Evolutionary conservation across 768 basidiomycete genomes (phyloP).

Genomic region (Filobasidium floriforme): DNA sequence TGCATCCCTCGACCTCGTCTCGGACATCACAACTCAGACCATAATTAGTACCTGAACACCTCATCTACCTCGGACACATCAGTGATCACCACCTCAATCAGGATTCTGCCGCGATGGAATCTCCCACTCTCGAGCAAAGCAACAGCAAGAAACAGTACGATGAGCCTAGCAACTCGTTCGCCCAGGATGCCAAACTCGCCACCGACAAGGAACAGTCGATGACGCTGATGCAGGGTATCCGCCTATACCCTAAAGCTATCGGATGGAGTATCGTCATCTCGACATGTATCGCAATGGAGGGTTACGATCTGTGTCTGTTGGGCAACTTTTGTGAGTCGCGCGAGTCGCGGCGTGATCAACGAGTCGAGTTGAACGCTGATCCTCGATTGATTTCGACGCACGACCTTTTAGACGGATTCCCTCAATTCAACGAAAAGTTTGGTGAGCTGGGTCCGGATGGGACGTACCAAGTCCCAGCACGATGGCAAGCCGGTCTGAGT

Average conservation of each 20-base stretch:
- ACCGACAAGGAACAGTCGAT: slow-evolving; percentile 21
- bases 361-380: no score
- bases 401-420: slow-evolving; percentile 31
- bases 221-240: slow-evolving; percentile 34
- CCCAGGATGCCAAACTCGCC: slow-evolving; percentile 21
- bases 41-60: no score
- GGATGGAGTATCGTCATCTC: slow-evolving; percentile 41
- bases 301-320: slow-evolving; percentile 29
- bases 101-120: background rate
- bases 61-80: no score
- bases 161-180: slow-evolving; percentile 9
- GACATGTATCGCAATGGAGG: slow-evolving; percentile 41
- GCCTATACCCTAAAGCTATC: slow-evolving; percentile 44
- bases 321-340: slow-evolving; percentile 19
- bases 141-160: background rate
- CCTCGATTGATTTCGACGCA: no score
- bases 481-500: slow-evolving; percentile 46
- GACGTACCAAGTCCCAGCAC: slow-evolving; percentile 43
- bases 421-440: slow-evolving; percentile 39
- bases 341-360: background rate
- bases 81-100: no score
- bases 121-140: background rate
- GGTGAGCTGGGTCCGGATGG: slow-evolving; percentile 35
- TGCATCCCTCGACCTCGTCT: no score
- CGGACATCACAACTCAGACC: no score